A percentile compares a stretch with the other conserved stretches of the same genome.
Conservation (phyloP, 2,329 filamentous ascomycete species). For the Spiromastix sp. region DNA sequence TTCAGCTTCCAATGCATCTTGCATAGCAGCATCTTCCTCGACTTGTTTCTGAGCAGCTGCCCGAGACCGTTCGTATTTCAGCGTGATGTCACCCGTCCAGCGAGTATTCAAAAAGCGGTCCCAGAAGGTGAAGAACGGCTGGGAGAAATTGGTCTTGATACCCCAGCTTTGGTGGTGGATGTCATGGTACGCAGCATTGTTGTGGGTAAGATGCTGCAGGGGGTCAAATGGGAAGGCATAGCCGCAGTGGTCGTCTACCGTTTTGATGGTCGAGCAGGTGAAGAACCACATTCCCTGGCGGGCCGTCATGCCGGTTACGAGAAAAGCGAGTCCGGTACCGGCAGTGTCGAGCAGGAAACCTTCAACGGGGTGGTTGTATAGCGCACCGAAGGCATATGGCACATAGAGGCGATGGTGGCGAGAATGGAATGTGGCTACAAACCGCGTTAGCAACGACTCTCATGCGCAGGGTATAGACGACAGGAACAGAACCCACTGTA, state of each 20-base stretch:
- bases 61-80: slow-evolving; percentile 48
- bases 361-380: slow-evolving; percentile 94
- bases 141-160: slow-evolving; percentile 59
- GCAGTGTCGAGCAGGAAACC: slow-evolving; percentile 88
- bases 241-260: slow-evolving; percentile 93
- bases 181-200: slow-evolving; percentile 95
- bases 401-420: slow-evolving; percentile 95
- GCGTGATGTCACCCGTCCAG: slow-evolving; percentile 57
- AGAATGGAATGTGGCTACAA: slow-evolving; percentile 73
- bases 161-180: slow-evolving; percentile 99
- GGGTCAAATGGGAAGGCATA: slow-evolving; percentile 95
- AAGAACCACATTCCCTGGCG: slow-evolving; percentile 88
- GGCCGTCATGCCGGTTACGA: slow-evolving; percentile 69
- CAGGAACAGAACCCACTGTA: slow-evolving; percentile 59
- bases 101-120: slow-evolving; percentile 71
- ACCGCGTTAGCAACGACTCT: neutral
- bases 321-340: slow-evolving; percentile 74
- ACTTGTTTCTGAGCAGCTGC: slow-evolving; percentile 47
- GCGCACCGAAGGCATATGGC: slow-evolving; percentile 89
- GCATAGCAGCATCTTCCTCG: slow-evolving; percentile 36
- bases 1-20: slow-evolving; percentile 16
- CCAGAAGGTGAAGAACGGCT: slow-evolving; percentile 79
- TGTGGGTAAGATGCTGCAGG: slow-evolving; percentile 79
- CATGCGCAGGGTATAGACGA: neutral
- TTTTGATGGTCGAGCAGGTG: slow-evolving; percentile 82